Percentiles rank a stretch among this genome's conserved stretches.
Evolutionary conservation across 306 rosid species (phyloP).

Genomic region (Castanea crenata): DNA sequence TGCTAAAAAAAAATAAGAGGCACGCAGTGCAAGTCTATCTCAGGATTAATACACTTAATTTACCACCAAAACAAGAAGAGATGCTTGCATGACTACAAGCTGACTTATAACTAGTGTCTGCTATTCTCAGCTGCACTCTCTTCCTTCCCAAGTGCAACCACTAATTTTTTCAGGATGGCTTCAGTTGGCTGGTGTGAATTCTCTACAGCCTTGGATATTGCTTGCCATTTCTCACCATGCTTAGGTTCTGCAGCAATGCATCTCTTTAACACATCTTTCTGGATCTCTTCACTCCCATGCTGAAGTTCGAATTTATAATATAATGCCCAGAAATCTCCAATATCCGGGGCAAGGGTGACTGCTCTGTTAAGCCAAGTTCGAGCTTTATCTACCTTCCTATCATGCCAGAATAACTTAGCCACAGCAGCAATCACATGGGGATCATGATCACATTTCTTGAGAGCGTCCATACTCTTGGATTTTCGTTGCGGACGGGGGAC

Average conservation of each 20-base stretch:
- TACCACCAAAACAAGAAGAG: background rate
- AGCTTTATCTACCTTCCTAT: conserved; percentile 92
- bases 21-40: background rate
- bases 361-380: conserved; percentile 87
- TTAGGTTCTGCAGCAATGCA: conserved; percentile 84
- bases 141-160: conserved; percentile 79
- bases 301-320: conserved; percentile 88
- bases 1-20: background rate
- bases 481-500: conserved; percentile 91
- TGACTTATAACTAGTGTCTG: conserved; percentile 33
- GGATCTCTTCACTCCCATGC: conserved; percentile 79
- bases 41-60: background rate
- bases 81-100: background rate
- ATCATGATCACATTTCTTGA: conserved; percentile 88
- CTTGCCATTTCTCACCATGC: conserved; percentile 94
- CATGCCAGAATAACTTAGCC: conserved; percentile 84
- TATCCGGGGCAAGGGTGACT: conserved; percentile 84
- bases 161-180: conserved; percentile 77
- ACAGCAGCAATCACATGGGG: conserved; percentile 84
- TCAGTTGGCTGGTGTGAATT: conserved; percentile 84
- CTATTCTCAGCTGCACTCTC: conserved; percentile 66
- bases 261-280: conserved; percentile 74
- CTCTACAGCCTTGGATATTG: conserved; percentile 78
- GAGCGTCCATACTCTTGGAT: conserved; percentile 86
- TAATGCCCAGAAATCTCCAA: conserved; percentile 92